These are phyloP conservation scores for Cylindrodendrum hubeiense DNA, from an alignment of 2,329 filamentous ascomycete genomes.

Conservation along the genomic window DNA sequence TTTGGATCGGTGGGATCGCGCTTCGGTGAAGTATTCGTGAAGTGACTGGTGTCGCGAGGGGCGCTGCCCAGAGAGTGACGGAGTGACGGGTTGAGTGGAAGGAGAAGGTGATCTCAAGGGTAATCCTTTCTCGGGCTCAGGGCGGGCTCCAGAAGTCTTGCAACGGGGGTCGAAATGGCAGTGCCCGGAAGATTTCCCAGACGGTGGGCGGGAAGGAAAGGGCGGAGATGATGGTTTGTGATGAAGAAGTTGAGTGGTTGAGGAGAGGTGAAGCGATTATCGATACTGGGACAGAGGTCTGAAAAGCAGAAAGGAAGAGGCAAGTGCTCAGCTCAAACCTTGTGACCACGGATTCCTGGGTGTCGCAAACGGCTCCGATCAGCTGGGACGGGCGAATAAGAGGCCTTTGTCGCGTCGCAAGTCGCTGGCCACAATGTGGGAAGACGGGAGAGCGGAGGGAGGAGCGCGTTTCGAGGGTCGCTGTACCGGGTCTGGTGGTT, in stretches of 20 bases:
- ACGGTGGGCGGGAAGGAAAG: constrained; percentile 46
- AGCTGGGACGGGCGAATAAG: constrained; percentile 25
- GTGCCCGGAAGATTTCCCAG: constrained; percentile 45
- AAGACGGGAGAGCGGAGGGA: constrained; percentile 26
- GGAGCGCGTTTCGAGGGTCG: constrained; percentile 29
- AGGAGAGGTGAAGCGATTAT: constrained; percentile 52
- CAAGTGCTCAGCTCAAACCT: constrained; percentile 56
- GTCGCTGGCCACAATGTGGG: constrained; percentile 20
- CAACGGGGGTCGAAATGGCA: constrained; percentile 41
- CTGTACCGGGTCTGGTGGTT: not conserved
- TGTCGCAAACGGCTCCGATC: constrained; percentile 40
- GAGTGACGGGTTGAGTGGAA: constrained; percentile 46
- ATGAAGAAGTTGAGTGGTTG: constrained; percentile 47
- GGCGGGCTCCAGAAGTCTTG: constrained; percentile 48
- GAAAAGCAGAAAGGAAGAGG: constrained; percentile 54
- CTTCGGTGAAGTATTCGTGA: constrained; percentile 57
- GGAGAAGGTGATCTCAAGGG: constrained; percentile 44
- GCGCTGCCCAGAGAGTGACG: constrained; percentile 49
- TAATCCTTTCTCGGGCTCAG: constrained; percentile 46
- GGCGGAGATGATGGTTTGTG: constrained; percentile 50
- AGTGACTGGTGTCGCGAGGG: constrained; percentile 53
- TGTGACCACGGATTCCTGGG: constrained; percentile 38
- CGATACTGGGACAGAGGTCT: constrained; percentile 52
- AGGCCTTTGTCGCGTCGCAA: constrained; percentile 35
- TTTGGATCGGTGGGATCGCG: constrained; percentile 56